phyloP scores from a whole-genome alignment of 2,329 filamentous ascomycete species.

The Monilinia aucupariae region DNA sequence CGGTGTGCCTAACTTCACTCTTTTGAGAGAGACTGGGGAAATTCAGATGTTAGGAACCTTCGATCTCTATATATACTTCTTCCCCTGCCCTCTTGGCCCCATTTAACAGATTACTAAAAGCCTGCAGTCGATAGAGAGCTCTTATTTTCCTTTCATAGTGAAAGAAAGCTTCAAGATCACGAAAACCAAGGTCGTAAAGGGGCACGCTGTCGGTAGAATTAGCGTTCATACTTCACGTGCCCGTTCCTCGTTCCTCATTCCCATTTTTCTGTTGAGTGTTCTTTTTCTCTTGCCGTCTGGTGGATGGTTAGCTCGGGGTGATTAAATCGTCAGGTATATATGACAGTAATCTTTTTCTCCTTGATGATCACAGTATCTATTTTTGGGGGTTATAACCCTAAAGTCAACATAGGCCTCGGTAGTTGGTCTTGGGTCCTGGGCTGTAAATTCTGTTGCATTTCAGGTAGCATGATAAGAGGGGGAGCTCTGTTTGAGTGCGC shows the following conservation, averaged over 20 bases:
- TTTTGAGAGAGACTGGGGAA: no score
- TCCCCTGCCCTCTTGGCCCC: no score
- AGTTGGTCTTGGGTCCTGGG: no score
- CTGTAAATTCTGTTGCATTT: no score
- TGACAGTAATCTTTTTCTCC: not conserved
- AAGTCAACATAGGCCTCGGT: no score
- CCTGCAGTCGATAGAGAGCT: not conserved
- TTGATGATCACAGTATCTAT: no score
- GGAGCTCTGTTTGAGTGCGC: not conserved
- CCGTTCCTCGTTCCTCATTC: not conserved
- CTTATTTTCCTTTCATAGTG: not conserved
- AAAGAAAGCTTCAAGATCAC: not conserved
- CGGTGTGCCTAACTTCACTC: not conserved
- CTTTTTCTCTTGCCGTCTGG: not conserved
- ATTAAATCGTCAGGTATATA: not conserved
- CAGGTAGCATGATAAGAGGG: no score
- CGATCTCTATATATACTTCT: not conserved
- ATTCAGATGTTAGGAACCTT: no score
- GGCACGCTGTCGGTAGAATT: not conserved
- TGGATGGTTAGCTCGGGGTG: not conserved
- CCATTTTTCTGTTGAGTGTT: accelerated
- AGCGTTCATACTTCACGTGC: not conserved
- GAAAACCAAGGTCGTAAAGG: not conserved
- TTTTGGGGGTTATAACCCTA: no score
- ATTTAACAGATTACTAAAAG: not conserved